These are phyloP conservation scores for Saturnispora quitensis DNA, from an alignment of 805 yeast genomes.

Conservation along the genomic window DNA sequence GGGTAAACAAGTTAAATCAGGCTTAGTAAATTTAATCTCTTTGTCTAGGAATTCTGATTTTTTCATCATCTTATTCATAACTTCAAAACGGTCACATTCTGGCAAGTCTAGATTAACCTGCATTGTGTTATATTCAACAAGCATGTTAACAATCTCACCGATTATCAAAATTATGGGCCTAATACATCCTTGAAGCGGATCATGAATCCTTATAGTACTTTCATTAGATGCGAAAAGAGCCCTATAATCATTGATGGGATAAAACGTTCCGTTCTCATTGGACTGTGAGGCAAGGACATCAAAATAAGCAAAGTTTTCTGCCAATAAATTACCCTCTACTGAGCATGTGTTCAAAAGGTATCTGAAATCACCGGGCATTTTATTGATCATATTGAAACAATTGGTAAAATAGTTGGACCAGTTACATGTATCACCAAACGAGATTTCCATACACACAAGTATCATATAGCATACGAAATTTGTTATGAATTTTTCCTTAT, in stretches of 20 bases:
- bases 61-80: conserved; percentile 12
- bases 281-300: conserved; percentile 33
- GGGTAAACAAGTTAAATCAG: conserved; percentile 16
- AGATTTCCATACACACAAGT: conserved; percentile 26
- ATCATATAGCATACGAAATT: conserved; percentile 24
- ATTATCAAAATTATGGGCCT: conserved; percentile 29
- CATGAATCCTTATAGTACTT: conserved; percentile 18
- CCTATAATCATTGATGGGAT: conserved; percentile 27
- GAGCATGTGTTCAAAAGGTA: conserved; percentile 24
- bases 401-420: conserved; percentile 30
- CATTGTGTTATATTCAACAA: conserved; percentile 18
- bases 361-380: conserved; percentile 23
- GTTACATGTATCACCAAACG: conserved; percentile 25
- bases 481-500: conserved; percentile 17
- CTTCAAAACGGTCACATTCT: conserved; percentile 19
- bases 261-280: conserved; percentile 30
- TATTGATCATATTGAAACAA: conserved; percentile 20
- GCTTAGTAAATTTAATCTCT: conserved; percentile 14
- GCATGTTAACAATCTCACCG: conserved; percentile 31
- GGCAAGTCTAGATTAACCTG: conserved; percentile 15
- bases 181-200: conserved; percentile 36
- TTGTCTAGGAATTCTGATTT: conserved; percentile 14
- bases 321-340: conserved; percentile 28
- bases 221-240: conserved; percentile 19
- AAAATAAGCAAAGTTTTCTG: conserved; percentile 31